phyloP scores from a whole-genome alignment of 495 filamentous ascomycete species.

The Diplogelasinospora grovesii region DNA sequence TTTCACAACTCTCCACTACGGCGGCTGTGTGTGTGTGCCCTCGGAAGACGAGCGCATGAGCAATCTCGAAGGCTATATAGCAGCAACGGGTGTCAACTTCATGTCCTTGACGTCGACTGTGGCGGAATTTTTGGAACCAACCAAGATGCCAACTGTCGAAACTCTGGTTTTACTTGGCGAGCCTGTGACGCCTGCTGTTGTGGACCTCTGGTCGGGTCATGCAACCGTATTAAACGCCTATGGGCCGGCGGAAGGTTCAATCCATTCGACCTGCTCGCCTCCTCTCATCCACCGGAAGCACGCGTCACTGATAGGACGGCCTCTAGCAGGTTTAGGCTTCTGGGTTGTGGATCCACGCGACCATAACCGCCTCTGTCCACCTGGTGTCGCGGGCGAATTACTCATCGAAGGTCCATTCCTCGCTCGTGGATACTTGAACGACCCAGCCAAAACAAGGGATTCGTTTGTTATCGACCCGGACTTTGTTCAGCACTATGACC shows the following conservation, averaged over 20 bases:
- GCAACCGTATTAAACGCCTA: slow-evolving; percentile 30
- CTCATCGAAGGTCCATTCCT: slow-evolving; percentile 57
- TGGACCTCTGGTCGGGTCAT: slow-evolving; percentile 14
- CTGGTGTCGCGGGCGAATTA: slow-evolving; percentile 70
- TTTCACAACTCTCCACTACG: slow-evolving; percentile 45
- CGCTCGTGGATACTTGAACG: slow-evolving; percentile 62
- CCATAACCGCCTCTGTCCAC: slow-evolving; percentile 51
- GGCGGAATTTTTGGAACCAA: slow-evolving; percentile 16
- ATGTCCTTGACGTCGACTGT: slow-evolving; percentile 19
- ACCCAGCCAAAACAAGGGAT: slow-evolving; percentile 49
- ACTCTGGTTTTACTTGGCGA: slow-evolving; percentile 24
- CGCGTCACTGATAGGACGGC: too few relatives aligned
- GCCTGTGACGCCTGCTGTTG: slow-evolving; percentile 12
- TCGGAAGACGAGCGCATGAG: slow-evolving; percentile 16
- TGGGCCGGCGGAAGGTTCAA: slow-evolving; percentile 23
- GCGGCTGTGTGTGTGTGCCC: slow-evolving; percentile 29
- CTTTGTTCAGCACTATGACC: slow-evolving; percentile 26
- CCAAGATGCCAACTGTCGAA: slow-evolving; percentile 21
- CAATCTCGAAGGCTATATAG: slow-evolving; percentile 10
- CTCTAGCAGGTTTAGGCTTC: slow-evolving; percentile 6
- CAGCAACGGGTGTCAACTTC: slow-evolving; percentile 15
- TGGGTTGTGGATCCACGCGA: slow-evolving; percentile 56
- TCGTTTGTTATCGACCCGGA: slow-evolving; percentile 34
- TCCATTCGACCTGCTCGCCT: too few relatives aligned
- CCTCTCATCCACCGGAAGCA: too few relatives aligned